Evolutionary conservation across 2,329 filamentous ascomycete species (phyloP).

Genomic region (Hymenoscyphus albidus): DNA sequence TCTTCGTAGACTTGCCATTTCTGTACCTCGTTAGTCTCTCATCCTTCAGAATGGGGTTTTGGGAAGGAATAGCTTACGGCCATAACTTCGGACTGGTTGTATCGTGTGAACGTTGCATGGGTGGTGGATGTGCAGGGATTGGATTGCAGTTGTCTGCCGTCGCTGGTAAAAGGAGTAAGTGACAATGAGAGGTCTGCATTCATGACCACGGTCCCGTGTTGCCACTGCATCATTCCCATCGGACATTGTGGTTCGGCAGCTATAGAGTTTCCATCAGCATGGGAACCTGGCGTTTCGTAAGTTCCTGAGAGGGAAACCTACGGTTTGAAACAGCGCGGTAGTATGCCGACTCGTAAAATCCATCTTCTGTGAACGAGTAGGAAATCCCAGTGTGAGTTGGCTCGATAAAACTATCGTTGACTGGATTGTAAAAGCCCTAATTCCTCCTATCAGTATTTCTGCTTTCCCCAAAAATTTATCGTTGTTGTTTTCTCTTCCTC

Average conservation of each 20-base stretch:
- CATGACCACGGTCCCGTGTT: conserved; percentile 62
- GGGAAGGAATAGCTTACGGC: conserved; percentile 43
- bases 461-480: conserved; percentile 8
- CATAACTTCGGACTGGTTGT: conserved; percentile 61
- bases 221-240: conserved; percentile 66
- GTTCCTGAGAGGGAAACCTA: conserved; percentile 37
- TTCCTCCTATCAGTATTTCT: conserved; percentile 16
- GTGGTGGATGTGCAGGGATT: conserved; percentile 54
- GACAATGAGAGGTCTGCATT: conserved; percentile 54
- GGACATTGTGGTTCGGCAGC: conserved; percentile 58
- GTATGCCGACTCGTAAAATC: conserved; percentile 65
- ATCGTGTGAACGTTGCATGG: conserved; percentile 57
- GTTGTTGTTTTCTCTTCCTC: conserved; percentile 13
- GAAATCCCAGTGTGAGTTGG: conserved; percentile 65
- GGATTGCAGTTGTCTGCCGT: conserved; percentile 64
- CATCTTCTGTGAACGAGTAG: conserved; percentile 68
- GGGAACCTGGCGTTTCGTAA: neutral
- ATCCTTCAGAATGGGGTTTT: too few relatives aligned
- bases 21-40: conserved; percentile 21
- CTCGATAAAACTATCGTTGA: conserved; percentile 62
- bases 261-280: conserved; percentile 33
- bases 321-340: conserved; percentile 68
- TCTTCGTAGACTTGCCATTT: conserved; percentile 46
- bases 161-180: conserved; percentile 58
- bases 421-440: conserved; percentile 66